A percentile compares a stretch with the other conserved stretches of the same genome.
phyloP scores from a whole-genome alignment of 176 grass and related monocot genomes.

The Miscanthus lutarioriparius region DNA sequence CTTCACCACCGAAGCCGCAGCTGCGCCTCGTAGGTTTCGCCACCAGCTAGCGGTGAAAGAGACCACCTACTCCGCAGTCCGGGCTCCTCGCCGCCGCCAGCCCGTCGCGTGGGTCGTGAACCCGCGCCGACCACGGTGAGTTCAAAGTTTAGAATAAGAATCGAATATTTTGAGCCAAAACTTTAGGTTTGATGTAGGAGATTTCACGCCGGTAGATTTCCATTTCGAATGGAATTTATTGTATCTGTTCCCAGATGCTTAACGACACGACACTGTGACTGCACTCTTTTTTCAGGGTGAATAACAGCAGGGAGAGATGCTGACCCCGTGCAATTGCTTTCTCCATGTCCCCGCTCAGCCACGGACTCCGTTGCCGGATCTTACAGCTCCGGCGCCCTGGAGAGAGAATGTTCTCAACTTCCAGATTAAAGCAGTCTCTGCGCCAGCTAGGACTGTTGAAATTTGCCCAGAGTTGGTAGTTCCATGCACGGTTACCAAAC shows the following conservation, averaged over 20 bases:
- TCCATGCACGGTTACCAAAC: slow-evolving; percentile 20
- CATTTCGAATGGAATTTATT: neutral
- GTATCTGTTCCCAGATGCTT: too few species aligned
- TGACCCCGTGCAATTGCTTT: slow-evolving; percentile 48
- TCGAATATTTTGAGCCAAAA: neutral
- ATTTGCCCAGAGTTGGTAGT: slow-evolving; percentile 2
- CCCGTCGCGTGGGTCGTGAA: too few species aligned
- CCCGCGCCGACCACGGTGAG: slow-evolving; percentile 1
- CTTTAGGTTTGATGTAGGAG: neutral
- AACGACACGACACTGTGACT: too few species aligned
- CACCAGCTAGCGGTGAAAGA: neutral
- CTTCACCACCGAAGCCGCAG: neutral
- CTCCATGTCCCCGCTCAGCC: neutral
- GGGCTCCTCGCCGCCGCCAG: neutral
- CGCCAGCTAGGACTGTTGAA: slow-evolving; percentile 16
- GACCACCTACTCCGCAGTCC: neutral
- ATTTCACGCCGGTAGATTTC: neutral
- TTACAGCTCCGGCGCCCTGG: neutral
- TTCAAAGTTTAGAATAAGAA: neutral
- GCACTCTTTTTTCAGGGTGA: too few species aligned
- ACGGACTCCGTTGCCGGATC: neutral
- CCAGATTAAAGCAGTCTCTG: slow-evolving; percentile 11
- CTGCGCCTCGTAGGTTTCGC: neutral
- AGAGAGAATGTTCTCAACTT: slow-evolving; percentile 25
- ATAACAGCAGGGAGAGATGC: slow-evolving; percentile 36